Evolutionary conservation across 164 flowering plant genomes (phyloP), one percentile per base, ranked within the genome.

Genomic region (Magnolia officinalis): DNA sequence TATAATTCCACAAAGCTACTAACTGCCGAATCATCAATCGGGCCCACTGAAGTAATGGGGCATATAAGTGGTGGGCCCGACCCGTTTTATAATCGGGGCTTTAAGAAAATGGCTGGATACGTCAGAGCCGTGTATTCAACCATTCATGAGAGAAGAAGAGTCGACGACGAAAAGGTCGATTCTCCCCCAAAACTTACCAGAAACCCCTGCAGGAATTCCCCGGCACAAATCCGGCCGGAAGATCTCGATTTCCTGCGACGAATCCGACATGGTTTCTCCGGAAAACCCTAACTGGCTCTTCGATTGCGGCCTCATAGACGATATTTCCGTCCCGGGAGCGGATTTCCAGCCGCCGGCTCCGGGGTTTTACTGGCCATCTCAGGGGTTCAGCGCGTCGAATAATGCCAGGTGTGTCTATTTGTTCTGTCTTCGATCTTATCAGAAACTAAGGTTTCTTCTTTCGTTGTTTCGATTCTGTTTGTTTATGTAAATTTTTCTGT

Each of bases 281-380:
- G 95, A 92, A 78, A 85, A 81, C 77, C 74, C 87, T 49, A 88
- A 88, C 78, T 92, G 93, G 95, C 75, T 90, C 14, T 82, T 52
- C 72, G 94, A 92, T 65, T 89, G 82, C 75, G 81, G 78, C 13
- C 66, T 88, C 69, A 86, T 86, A 70, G 94, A 92, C 23, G 95
- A 89, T 18, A 84, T 87, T 73, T 45, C 84, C 49, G 86, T 82
- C 9, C 77, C 85, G 1, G 88, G 80, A 52, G 83, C 63, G 19
- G 85, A 79, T 63, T 87, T 89, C 76, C 67, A 77, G 23, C 74
- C 80, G 63, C 83, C 83, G 8, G 63, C 67, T 76, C 63, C 88
- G 31, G 90, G 84, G 1, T 87, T 90, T 74, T 11, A 81, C 61
- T 90, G 96, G 92, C 76, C 89, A 51, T 50, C 81, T 23, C 91